A percentile compares a stretch with the other conserved stretches of the same genome.
phyloP scores from a whole-genome alignment of 2,329 filamentous ascomycete species.

The Metarhizium guizhouense region DNA sequence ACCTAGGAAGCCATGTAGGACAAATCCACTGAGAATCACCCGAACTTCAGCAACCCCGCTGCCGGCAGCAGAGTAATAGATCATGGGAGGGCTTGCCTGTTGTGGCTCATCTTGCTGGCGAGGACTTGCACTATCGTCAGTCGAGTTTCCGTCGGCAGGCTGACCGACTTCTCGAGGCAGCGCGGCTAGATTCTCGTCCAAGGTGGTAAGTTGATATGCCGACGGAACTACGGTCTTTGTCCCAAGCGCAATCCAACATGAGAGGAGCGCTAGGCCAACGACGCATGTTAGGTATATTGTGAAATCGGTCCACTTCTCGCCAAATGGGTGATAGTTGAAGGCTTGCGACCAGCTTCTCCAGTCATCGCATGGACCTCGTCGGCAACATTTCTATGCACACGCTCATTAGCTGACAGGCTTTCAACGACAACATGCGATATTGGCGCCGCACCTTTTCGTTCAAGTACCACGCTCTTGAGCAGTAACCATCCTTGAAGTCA shows the following conservation, averaged over 20 bases:
- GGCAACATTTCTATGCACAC: conserved; percentile 41
- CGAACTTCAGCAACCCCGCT: conserved; percentile 96
- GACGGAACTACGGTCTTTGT: conserved; percentile 96
- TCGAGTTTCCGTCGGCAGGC: conserved; percentile 28
- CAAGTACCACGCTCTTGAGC: conserved; percentile 59
- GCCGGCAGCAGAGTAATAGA: conserved; percentile 92
- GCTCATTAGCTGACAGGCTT: conserved; percentile 5
- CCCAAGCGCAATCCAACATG: conserved; percentile 72
- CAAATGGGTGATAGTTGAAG: conserved; percentile 34
- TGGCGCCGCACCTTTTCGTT: conserved; percentile 50
- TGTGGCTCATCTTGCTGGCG: conserved; percentile 27
- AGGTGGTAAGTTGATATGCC: conserved; percentile 72
- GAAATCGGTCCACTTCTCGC: conserved; percentile 62
- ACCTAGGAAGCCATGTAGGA: conserved; percentile 90
- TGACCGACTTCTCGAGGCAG: conserved; percentile 19
- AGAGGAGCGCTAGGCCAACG: conserved; percentile 56
- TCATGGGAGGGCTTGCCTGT: conserved; percentile 55
- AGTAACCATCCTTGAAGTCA: conserved; percentile 88
- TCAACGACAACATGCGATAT: neutral
- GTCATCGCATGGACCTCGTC: conserved; percentile 42
- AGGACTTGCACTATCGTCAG: conserved; percentile 36
- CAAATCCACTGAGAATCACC: conserved; percentile 95
- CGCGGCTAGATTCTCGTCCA: conserved; percentile 88
- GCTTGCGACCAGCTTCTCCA: conserved; percentile 49
- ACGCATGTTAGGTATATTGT: conserved; percentile 65